phyloP scores from a whole-genome alignment of 2,329 filamentous ascomycete species.

The Davidsoniella australis region DNA sequence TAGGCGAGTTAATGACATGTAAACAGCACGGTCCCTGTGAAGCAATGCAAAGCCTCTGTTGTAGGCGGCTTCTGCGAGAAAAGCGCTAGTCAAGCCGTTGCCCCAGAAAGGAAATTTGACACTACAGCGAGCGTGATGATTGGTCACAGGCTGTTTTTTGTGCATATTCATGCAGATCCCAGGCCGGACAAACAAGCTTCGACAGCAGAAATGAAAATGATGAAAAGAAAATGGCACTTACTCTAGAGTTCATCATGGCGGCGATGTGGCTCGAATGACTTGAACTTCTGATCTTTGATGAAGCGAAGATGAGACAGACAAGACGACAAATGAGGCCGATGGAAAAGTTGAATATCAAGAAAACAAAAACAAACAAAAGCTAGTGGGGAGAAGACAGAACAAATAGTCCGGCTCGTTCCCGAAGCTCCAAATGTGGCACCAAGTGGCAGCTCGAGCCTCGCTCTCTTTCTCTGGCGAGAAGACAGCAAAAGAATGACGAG shows the following conservation, averaged over 20 bases:
- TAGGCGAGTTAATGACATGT: background rate
- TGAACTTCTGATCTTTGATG: no score
- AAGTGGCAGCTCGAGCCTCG: no score
- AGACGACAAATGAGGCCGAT: no score
- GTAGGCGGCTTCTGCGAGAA: no score
- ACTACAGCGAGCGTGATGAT: conserved; percentile 5
- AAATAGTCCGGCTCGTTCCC: background rate
- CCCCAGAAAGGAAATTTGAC: conserved; percentile 11
- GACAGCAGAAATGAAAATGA: background rate
- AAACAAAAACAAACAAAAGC: background rate
- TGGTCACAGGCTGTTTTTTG: conserved; percentile 3
- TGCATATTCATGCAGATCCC: conserved; percentile 2
- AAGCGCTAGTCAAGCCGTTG: conserved; percentile 3
- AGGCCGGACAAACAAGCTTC: background rate
- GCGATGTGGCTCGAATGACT: no score
- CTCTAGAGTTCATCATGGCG: conserved; percentile 6
- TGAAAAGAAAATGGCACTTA: background rate
- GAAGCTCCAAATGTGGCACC: no score
- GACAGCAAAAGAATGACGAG: no score
- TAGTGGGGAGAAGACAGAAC: background rate
- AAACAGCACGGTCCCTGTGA: no score
- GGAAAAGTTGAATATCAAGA: no score
- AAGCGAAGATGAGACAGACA: no score
- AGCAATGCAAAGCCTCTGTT: no score
- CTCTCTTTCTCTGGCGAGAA: no score